Conservation (phyloP, 2,329 filamentous ascomycete genomes). For the Akanthomyces lecanii region DNA sequence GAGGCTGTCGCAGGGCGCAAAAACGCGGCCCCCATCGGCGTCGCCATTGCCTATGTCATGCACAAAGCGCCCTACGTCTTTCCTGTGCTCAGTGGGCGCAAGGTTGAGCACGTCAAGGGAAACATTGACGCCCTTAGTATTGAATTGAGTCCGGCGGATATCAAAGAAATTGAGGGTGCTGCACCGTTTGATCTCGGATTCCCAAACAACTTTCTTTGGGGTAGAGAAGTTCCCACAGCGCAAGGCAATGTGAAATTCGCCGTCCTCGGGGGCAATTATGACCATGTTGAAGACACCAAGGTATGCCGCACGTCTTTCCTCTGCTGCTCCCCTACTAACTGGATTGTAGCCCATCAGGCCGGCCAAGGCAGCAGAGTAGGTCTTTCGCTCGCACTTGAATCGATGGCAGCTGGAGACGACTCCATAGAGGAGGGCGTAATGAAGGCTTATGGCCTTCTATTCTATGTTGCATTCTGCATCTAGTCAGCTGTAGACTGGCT, state of each 20-base stretch:
- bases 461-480: neutral
- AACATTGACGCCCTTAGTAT: constrained; percentile 67
- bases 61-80: constrained; percentile 69
- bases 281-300: constrained; percentile 44
- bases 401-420: constrained; percentile 29
- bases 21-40: constrained; percentile 38
- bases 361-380: constrained; percentile 40
- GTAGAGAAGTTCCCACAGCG: constrained; percentile 33
- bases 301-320: constrained; percentile 22
- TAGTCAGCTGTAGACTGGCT: neutral
- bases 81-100: constrained; percentile 67
- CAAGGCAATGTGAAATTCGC: constrained; percentile 42
- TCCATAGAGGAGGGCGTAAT: neutral
- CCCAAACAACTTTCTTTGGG: constrained; percentile 57
- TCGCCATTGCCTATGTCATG: constrained; percentile 69
- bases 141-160: constrained; percentile 55
- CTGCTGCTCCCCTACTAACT: neutral
- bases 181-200: constrained; percentile 63
- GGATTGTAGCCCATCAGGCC: constrained; percentile 37
- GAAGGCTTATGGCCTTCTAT: neutral
- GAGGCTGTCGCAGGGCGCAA: constrained; percentile 47
- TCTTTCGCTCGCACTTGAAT: constrained; percentile 28
- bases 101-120: constrained; percentile 62
- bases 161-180: constrained; percentile 61
- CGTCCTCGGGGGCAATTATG: constrained; percentile 44